Evolutionary conservation across 2,329 filamentous ascomycete genomes (phyloP).

Genomic region (Sclerotinia glacialis): DNA sequence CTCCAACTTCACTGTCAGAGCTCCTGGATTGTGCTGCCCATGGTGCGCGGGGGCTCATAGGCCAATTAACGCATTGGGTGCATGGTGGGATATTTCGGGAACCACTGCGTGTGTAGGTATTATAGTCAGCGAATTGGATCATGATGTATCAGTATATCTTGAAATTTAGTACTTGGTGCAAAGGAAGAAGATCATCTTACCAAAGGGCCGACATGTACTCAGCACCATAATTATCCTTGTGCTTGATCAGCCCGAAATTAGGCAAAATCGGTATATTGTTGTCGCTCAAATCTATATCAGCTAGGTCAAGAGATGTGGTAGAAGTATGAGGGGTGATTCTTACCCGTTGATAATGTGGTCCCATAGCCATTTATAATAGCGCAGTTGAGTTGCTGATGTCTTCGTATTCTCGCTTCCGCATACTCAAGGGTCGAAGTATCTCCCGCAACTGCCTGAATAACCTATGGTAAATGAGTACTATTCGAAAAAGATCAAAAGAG

Average conservation of each 20-base stretch:
- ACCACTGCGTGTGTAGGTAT: not conserved
- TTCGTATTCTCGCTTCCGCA: too few relatives aligned
- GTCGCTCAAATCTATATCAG: conserved; percentile 73
- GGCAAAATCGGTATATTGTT: conserved; percentile 77
- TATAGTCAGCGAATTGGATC: not conserved
- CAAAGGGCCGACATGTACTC: conserved; percentile 89
- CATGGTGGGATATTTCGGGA: not conserved
- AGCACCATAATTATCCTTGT: conserved; percentile 81
- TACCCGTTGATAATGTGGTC: too few relatives aligned
- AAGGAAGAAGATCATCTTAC: conserved; percentile 45
- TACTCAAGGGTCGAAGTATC: too few relatives aligned
- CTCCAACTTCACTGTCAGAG: too few relatives aligned
- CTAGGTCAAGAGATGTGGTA: not conserved
- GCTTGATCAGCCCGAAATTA: conserved; percentile 63
- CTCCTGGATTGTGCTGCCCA: too few relatives aligned
- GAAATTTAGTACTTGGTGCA: conserved; percentile 20
- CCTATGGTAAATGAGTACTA: not conserved
- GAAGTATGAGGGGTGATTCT: too few relatives aligned
- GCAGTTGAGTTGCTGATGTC: too few relatives aligned
- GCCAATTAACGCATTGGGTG: not conserved
- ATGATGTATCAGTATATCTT: too few relatives aligned
- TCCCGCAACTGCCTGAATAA: too few relatives aligned
- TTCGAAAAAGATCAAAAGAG: not conserved
- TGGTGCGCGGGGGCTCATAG: too few relatives aligned
- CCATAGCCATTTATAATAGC: too few relatives aligned